Evolutionary conservation across 768 basidiomycete species (phyloP), one percentile per base, ranked within the genome.

Genomic region (Lactarius psammicola): DNA sequence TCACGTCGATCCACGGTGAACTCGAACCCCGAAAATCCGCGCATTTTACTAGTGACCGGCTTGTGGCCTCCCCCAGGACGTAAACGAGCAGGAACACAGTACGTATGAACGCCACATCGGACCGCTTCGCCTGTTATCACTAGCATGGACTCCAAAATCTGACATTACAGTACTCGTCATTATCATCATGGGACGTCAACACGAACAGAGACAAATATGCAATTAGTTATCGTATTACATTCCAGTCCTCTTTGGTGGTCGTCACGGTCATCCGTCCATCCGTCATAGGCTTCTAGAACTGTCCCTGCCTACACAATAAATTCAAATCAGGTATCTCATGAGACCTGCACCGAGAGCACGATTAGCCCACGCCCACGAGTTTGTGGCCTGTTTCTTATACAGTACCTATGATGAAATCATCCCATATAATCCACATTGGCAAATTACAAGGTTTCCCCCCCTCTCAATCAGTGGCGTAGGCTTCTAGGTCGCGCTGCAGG

Each of bases 401-500:
- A 42, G 42, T 42, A 44, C 42, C 31, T 40, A 2, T 44, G 38
- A 60, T 60, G 40, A 60, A 20, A 51, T 57, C 8, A 20, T 62
- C 38, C 4, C 49, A 30, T 31, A n/a, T n/a, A 31, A 36, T 18
- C 55, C 4, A 60, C 11, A 44, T 49, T 56, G 42, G 30, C 38
- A 36, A 62, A 34, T 33, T 6, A 57, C 23, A 38, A 56, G 20
- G 33, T n/a, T 44, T 9, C 54, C 23, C 18, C 9, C 30, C 53
- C 54, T 18, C 44, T 30, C 40, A 33, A 26, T 62, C 57, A 69
- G 42, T 23, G 62, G 38, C 63, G 57, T 23, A 64, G 55, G 6
- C 46, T 64, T 44, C 58, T 59, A 30, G 61, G 40, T 23, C 69
- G 63, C 49, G 61, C 55, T 4, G 56, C 61, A 28, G 69, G 69